These are phyloP conservation scores for Tieghemostelium lacteum DNA, from an alignment of 78 protist species.

Conservation along the genomic window DNA sequence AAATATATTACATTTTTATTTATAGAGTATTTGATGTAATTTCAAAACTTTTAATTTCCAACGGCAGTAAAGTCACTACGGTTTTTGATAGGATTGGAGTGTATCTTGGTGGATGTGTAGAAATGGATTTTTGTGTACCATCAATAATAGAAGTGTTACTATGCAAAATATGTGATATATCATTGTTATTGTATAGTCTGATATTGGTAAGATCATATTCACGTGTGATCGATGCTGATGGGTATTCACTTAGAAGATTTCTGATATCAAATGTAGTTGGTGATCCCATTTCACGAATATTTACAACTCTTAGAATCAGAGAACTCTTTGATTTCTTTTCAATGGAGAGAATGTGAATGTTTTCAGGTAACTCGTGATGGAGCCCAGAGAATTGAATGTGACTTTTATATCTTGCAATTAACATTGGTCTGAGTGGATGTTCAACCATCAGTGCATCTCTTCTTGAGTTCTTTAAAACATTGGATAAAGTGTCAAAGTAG, in stretches of 20 bases:
- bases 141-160: neutral
- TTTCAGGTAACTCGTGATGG: neutral
- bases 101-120: neutral
- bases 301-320: neutral
- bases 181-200: neutral
- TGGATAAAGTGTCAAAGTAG: neutral
- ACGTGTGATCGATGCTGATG: neutral
- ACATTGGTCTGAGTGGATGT: neutral
- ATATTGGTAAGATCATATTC: neutral
- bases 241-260: no score
- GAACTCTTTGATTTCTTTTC: neutral
- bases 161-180: neutral
- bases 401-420: neutral
- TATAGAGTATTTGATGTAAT: neutral
- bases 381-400: neutral
- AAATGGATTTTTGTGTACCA: neutral
- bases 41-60: neutral
- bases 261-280: neutral
- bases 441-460: neutral
- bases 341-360: conserved; percentile 13
- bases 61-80: neutral
- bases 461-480: neutral
- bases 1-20: no score
- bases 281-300: neutral
- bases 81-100: neutral